phyloP scores from a whole-genome alignment of 73 alveolate genomes.

The Tetrahymena borealis region DNA sequence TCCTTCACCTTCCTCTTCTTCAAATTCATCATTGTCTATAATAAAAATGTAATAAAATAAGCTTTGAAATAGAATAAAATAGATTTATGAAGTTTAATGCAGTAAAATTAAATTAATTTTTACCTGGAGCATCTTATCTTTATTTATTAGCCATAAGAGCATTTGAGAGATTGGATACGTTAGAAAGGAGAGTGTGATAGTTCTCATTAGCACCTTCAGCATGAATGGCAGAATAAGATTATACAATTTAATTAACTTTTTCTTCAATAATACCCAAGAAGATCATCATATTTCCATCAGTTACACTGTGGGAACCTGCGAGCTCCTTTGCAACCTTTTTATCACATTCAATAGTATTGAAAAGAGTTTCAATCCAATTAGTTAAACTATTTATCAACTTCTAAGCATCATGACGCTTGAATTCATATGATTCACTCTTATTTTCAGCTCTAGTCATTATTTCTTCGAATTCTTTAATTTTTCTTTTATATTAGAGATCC shows the following conservation, averaged over 20 bases:
- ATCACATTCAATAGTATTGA: conserved; percentile 57
- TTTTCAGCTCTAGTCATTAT: conserved; percentile 56
- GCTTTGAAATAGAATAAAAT: too few relatives aligned
- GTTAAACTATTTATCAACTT: conserved; percentile 56
- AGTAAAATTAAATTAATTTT: too few relatives aligned
- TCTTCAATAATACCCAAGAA: conserved; percentile 69
- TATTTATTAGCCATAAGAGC: neutral
- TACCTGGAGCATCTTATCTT: conserved; percentile 3
- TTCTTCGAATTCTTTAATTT: conserved; percentile 49
- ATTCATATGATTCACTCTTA: conserved; percentile 71
- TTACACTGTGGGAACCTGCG: conserved; percentile 56
- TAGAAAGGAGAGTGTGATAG: neutral
- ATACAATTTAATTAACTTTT: conserved; percentile 58
- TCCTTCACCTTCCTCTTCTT: conserved; percentile 39
- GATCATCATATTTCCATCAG: conserved; percentile 66
- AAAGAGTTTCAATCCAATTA: conserved; percentile 57
- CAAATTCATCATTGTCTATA: conserved; percentile 23
- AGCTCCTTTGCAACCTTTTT: conserved; percentile 54
- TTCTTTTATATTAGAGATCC: conserved; percentile 43
- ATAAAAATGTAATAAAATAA: too few relatives aligned
- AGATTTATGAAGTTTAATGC: too few relatives aligned
- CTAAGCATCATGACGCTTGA: conserved; percentile 60
- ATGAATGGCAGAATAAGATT: conserved; percentile 21
- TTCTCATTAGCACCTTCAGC: neutral
- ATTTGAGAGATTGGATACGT: neutral